phyloP scores from a whole-genome alignment of 1,284 basidiomycete genomes.

The Somion occarium region DNA sequence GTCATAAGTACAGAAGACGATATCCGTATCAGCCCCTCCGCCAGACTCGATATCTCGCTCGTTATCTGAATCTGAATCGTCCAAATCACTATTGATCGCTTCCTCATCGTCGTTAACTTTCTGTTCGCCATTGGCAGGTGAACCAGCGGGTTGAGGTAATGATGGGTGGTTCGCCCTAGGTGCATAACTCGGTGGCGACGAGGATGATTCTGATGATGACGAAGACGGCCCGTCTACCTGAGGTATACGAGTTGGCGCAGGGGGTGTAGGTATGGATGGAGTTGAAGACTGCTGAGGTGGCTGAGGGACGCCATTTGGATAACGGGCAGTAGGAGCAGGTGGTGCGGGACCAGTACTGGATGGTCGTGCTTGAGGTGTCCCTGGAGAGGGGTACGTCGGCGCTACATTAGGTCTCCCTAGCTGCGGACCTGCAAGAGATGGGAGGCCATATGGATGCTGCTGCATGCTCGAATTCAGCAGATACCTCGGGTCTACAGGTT shows the following conservation, averaged over 20 bases:
- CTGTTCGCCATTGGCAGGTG: slow-evolving; percentile 17
- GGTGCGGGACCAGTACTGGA: slow-evolving; percentile 19
- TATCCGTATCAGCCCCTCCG: slow-evolving; percentile 74
- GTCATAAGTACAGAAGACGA: slow-evolving; percentile 98
- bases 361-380: slow-evolving; percentile 45
- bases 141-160: slow-evolving; percentile 28
- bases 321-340: slow-evolving; percentile 21
- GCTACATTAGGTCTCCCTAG: slow-evolving; percentile 28
- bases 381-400: slow-evolving; percentile 43
- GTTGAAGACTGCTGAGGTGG: slow-evolving; percentile 9
- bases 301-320: slow-evolving; percentile 9
- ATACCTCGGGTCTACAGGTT: slow-evolving; percentile 62
- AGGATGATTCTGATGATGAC: slow-evolving; percentile 57
- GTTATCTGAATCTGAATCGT: slow-evolving; percentile 86
- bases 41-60: slow-evolving; percentile 74
- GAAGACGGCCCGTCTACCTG: slow-evolving; percentile 58
- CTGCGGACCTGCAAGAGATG: slow-evolving; percentile 62
- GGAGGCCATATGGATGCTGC: slow-evolving; percentile 45
- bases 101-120: slow-evolving; percentile 60
- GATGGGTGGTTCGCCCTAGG: slow-evolving; percentile 43
- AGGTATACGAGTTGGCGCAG: slow-evolving; percentile 44
- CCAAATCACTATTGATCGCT: slow-evolving; percentile 93
- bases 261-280: background rate
- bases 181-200: slow-evolving; percentile 57
- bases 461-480: slow-evolving; percentile 42